Evolutionary conservation across 495 filamentous ascomycete genomes (phyloP).

Genomic region (Astrothelium subdiscretum): DNA sequence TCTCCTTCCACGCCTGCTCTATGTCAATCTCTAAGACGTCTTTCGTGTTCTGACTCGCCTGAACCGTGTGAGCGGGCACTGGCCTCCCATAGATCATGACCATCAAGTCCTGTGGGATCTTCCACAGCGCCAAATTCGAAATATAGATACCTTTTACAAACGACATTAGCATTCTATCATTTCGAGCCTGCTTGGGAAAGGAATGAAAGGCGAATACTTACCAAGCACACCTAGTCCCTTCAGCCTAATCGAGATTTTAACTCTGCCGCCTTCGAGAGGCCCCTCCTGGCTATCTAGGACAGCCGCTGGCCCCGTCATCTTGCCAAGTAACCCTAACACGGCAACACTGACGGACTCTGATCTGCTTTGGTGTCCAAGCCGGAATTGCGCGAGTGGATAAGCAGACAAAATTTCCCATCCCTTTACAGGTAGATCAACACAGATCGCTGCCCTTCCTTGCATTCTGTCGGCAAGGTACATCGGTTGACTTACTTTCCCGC

Average conservation of each 20-base stretch:
- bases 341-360: slow-evolving; percentile 36
- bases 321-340: slow-evolving; percentile 70
- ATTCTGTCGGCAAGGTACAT: slow-evolving; percentile 17
- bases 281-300: slow-evolving; percentile 48
- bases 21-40: slow-evolving; percentile 69
- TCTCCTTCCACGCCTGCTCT: slow-evolving; percentile 63
- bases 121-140: slow-evolving; percentile 48
- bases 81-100: slow-evolving; percentile 59
- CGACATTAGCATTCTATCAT: neutral
- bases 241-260: slow-evolving; percentile 52
- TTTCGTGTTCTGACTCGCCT: slow-evolving; percentile 35
- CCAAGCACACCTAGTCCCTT: slow-evolving; percentile 78
- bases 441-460: slow-evolving; percentile 29
- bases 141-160: slow-evolving; percentile 49
- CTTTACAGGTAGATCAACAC: slow-evolving; percentile 45
- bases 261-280: slow-evolving; percentile 43
- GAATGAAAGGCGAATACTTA: slow-evolving; percentile 27
- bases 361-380: slow-evolving; percentile 26
- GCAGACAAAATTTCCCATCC: slow-evolving; percentile 78
- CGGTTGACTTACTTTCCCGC: slow-evolving; percentile 48
- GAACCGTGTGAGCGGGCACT: slow-evolving; percentile 55
- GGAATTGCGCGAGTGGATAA: slow-evolving; percentile 50
- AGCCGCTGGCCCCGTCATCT: slow-evolving; percentile 83
- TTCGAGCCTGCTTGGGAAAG: neutral
- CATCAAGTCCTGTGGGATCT: slow-evolving; percentile 58